phyloP scores from a whole-genome alignment of 2,329 filamentous ascomycete genomes.

The Aspergillus arachidicola region DNA sequence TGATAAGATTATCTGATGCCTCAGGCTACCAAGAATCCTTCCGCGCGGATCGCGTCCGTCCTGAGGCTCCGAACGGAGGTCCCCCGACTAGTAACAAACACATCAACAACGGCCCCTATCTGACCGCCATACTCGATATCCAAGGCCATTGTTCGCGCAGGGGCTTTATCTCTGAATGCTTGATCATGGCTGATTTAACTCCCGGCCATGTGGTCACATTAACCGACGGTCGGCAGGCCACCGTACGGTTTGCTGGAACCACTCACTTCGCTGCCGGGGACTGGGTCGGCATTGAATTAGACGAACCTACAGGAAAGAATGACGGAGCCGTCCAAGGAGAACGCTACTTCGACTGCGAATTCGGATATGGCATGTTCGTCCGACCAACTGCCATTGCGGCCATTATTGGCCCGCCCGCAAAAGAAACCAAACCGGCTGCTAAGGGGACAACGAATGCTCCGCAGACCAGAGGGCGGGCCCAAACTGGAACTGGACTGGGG shows the following conservation, averaged over 20 bases:
- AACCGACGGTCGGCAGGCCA: conserved; percentile 73
- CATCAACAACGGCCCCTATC: conserved; percentile 14
- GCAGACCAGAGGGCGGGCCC: conserved; percentile 42
- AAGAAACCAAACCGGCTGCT: conserved; percentile 42
- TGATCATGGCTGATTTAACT: conserved; percentile 38
- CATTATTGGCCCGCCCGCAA: conserved; percentile 42
- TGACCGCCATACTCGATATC: conserved; percentile 6
- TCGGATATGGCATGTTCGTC: conserved; percentile 80
- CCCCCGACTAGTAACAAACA: conserved; percentile 21
- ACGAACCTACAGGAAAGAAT: conserved; percentile 83
- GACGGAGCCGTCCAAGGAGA: conserved; percentile 87
- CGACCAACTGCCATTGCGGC: conserved; percentile 69
- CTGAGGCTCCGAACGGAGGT: conserved; percentile 17
- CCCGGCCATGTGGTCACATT: conserved; percentile 77
- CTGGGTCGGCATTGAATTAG: conserved; percentile 89
- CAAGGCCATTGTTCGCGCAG: conserved; percentile 13
- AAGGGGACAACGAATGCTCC: conserved; percentile 31
- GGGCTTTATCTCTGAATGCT: conserved; percentile 16
- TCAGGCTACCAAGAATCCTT: conserved; percentile 14
- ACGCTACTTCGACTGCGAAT: conserved; percentile 80
- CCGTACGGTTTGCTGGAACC: conserved; percentile 78
- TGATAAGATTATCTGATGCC: conserved; percentile 1
- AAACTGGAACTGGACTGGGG: conserved; percentile 39
- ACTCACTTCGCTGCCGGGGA: conserved; percentile 79
- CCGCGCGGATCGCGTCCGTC: conserved; percentile 19